Conservation (phyloP, 2,329 filamentous ascomycete species). For the Colletotrichum abscissum region DNA sequence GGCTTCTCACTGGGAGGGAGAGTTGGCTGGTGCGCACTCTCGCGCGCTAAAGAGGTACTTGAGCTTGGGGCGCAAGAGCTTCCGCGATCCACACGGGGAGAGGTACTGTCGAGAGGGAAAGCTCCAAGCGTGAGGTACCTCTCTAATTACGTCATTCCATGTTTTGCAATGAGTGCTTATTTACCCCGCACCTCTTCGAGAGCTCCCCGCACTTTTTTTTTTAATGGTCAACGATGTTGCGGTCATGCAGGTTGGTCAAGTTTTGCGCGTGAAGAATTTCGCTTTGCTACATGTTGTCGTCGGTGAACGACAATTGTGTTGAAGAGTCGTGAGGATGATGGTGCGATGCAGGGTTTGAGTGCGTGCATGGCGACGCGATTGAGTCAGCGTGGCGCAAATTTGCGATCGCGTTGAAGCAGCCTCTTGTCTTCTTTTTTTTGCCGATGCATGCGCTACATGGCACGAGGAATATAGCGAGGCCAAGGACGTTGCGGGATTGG, state of each 20-base stretch:
- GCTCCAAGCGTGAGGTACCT: neutral
- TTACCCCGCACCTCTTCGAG: neutral
- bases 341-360: neutral
- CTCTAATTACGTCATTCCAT: neutral
- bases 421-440: neutral
- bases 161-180: too few relatives aligned
- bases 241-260: too few relatives aligned
- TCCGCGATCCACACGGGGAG: neutral
- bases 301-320: neutral
- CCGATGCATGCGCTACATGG: neutral
- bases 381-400: neutral
- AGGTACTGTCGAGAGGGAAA: neutral
- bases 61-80: neutral
- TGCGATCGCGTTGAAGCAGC: neutral
- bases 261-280: neutral
- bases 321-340: neutral
- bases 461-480: conserved; percentile 2
- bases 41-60: conserved; percentile 4
- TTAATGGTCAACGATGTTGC: too few relatives aligned
- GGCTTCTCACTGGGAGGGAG: neutral
- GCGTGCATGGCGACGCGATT: neutral
- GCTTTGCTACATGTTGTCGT: too few relatives aligned
- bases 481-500: conserved; percentile 20
- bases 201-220: neutral
- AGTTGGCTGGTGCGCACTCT: neutral